Evolutionary conservation across 2,329 filamentous ascomycete genomes (phyloP).

Genomic region (Diaporthe aspalathi): DNA sequence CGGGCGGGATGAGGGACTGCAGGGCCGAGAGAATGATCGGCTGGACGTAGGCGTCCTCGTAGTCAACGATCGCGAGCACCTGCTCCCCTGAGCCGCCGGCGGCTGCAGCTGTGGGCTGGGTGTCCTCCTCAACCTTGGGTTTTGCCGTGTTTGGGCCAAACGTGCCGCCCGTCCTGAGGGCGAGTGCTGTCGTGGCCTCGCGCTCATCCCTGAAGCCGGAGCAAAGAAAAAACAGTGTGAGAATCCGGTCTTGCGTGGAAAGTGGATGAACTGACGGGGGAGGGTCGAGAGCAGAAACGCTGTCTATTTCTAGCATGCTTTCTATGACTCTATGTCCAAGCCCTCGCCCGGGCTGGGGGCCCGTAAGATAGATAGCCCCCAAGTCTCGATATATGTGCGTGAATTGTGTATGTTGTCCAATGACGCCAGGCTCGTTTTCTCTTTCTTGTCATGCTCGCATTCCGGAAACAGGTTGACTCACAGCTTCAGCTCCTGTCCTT

Average conservation of each 20-base stretch:
- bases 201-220: conserved; percentile 40
- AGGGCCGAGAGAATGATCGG: conserved; percentile 84
- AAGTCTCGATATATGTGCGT: conserved; percentile 16
- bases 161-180: conserved; percentile 40
- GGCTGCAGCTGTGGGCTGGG: conserved; percentile 11
- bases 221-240: conserved; percentile 45
- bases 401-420: conserved; percentile 27
- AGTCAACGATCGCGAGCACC: conserved; percentile 75
- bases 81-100: conserved; percentile 36
- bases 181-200: conserved; percentile 14
- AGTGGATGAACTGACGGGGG: conserved; percentile 31
- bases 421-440: conserved; percentile 10
- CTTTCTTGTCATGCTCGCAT: conserved; percentile 33
- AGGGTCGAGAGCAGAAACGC: conserved; percentile 42
- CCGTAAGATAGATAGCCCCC: background rate
- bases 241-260: conserved; percentile 47
- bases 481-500: conserved; percentile 81
- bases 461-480: conserved; percentile 66
- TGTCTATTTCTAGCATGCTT: conserved; percentile 42
- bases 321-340: conserved; percentile 38
- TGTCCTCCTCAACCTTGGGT: conserved; percentile 41
- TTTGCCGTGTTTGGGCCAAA: conserved; percentile 37
- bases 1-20: conserved; percentile 66
- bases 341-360: background rate
- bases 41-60: conserved; percentile 90